Evolutionary conservation across 2,329 filamentous ascomycete genomes (phyloP), one percentile per base, ranked within the genome.

Genomic region (Cladosporium sp.): DNA sequence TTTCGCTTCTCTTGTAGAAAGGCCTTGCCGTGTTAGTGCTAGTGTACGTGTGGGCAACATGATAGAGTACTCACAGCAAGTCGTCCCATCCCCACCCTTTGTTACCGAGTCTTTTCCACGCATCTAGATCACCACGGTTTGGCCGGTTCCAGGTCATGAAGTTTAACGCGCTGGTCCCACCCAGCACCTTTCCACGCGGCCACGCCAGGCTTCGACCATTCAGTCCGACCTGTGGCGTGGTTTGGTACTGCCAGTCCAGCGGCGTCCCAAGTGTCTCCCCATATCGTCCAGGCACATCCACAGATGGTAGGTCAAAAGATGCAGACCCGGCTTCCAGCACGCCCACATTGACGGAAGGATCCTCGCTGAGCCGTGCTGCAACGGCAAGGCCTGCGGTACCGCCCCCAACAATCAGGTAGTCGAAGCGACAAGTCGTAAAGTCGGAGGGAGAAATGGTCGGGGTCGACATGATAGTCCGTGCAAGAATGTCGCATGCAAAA

Each of bases 111-210:
- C 68, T 66, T 6, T 70, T 74, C 78, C 78, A 81, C 10, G 70
- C 76, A 69, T 80, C 73, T 47, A 78, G 76, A 66, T 77, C 70
- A 51, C 68, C 72, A 3, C 71, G 71, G 2, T 72, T 75, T 7
- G 74, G 72, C 30, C 77, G 71, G 65, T 75, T 73, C 58, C 58
- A 60, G 68, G 75, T 74, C 6, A 75, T 59, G 62, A 78, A 78
- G 65, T 81, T 82, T 55, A 81, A 79, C 0, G 81, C 77, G 8
- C 75, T 81, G 12, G 79, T 81, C 10, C 84, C 84, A 8, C 84
- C 83, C 0, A 86, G 76, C 0, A 83, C 80, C 61, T 82, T 82
- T 34, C 82, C 84, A 6, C 82, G 78, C 28, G 80, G 79, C 57
- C 82, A 80, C 4, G 73, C 66, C 18, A 83, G 78, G 3, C 75